Percentiles rank a stretch among this genome's conserved stretches.
These are phyloP conservation scores for Gyromitra esculenta DNA, from an alignment of 2,329 filamentous ascomycete genomes.

Conservation along the genomic window DNA sequence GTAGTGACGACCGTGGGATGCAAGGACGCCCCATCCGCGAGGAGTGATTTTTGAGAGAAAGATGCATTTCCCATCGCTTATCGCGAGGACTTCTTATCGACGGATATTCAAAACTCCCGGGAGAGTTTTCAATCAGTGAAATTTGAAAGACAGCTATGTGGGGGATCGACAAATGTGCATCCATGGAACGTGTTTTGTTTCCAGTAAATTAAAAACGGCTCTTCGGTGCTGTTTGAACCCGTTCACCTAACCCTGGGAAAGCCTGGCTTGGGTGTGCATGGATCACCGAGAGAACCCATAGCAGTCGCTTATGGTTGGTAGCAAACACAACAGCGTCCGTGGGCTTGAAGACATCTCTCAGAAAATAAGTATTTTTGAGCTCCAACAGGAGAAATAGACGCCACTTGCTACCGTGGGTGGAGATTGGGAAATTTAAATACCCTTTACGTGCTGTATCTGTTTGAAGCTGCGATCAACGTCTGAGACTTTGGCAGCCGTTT, in stretches of 20 bases:
- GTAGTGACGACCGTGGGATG: background rate
- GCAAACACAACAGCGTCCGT: background rate
- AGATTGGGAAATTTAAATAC: constrained; percentile 21
- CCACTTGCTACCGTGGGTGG: constrained; percentile 15
- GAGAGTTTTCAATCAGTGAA: background rate
- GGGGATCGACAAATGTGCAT: constrained; percentile 38
- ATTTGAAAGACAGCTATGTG: constrained; percentile 25
- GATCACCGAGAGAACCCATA: constrained; percentile 21
- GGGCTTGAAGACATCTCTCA: background rate
- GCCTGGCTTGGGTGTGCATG: constrained; percentile 2
- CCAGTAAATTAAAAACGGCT: constrained; percentile 39
- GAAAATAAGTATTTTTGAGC: background rate
- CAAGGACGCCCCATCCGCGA: constrained; percentile 16
- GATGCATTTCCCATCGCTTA: background rate
- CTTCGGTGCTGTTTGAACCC: constrained; percentile 21
- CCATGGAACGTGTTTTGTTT: constrained; percentile 23
- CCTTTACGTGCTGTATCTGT: constrained; percentile 13
- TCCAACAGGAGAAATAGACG: background rate
- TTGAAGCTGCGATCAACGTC: constrained; percentile 15
- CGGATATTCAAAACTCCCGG: constrained; percentile 2
- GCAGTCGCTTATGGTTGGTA: background rate
- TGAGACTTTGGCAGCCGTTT: constrained; percentile 25
- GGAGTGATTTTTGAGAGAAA: background rate
- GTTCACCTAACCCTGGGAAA: constrained; percentile 19
- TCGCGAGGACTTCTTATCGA: constrained; percentile 2